These are phyloP conservation scores for Saksenaea oblongispora DNA, from an alignment of 371 early-diverging fungal species.

Conservation along the genomic window DNA sequence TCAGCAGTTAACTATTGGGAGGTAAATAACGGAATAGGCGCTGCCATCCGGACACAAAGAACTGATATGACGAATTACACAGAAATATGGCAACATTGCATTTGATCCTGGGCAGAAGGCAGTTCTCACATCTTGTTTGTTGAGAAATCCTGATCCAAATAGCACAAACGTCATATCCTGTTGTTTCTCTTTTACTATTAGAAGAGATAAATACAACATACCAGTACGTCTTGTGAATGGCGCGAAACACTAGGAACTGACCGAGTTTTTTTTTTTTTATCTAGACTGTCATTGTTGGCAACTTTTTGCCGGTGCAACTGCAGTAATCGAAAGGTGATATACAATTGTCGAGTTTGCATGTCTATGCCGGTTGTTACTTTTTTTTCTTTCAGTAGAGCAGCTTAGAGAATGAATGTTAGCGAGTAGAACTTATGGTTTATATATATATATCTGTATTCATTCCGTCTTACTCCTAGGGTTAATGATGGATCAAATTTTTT, in stretches of 20 bases:
- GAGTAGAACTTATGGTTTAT: too few relatives aligned
- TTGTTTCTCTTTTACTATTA: constrained; percentile 91
- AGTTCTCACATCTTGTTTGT: constrained; percentile 83
- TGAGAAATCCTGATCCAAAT: constrained; percentile 62
- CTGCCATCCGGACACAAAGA: background rate
- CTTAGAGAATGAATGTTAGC: too few relatives aligned
- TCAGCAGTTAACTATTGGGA: constrained; percentile 90
- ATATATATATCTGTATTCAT: too few relatives aligned
- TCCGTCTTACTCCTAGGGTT: too few relatives aligned
- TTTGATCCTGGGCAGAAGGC: constrained; percentile 96
- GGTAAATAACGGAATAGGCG: constrained; percentile 23
- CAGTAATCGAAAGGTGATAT: constrained; percentile 16
- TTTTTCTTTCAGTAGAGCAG: too few relatives aligned
- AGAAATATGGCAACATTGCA: constrained; percentile 94
- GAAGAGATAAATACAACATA: constrained; percentile 90
- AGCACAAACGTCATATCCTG: constrained; percentile 68
- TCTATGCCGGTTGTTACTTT: too few relatives aligned
- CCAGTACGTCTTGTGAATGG: constrained; percentile 29
- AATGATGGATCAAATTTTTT: too few relatives aligned
- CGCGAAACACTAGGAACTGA: background rate
- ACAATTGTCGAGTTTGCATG: too few relatives aligned
- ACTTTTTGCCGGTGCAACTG: constrained; percentile 73
- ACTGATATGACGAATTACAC: constrained; percentile 13
- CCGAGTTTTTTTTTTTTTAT: background rate
- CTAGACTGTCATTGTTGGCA: constrained; percentile 81